A percentile compares a stretch with the other conserved stretches of the same genome.
These are phyloP conservation scores for Pythium rishiriense DNA, from an alignment of 352 stramenopile genomes.

Conservation along the genomic window DNA sequence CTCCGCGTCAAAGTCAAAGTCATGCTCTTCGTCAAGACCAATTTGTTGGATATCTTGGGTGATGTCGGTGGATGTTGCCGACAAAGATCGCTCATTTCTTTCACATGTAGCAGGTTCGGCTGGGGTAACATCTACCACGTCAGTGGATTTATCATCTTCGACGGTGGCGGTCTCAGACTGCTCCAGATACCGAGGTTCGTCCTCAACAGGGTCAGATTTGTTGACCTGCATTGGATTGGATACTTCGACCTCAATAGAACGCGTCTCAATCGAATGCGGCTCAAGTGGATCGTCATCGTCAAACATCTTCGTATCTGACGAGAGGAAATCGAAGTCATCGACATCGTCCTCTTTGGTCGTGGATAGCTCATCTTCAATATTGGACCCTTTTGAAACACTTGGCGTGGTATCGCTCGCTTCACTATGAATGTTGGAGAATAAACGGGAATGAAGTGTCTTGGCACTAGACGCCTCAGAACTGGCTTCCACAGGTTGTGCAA, in stretches of 20 bases:
- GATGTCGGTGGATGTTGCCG: slow-evolving; percentile 38
- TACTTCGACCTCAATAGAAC: not conserved
- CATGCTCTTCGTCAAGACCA: slow-evolving; percentile 19
- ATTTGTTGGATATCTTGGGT: slow-evolving; percentile 49
- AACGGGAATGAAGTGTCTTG: not conserved
- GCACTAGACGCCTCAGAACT: not conserved
- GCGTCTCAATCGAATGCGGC: too few relatives aligned
- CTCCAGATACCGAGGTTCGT: not conserved
- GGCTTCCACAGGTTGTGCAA: not conserved
- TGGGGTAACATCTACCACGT: not conserved
- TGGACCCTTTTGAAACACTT: not conserved
- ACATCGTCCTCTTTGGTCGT: not conserved
- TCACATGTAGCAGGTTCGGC: not conserved
- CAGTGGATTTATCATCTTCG: not conserved
- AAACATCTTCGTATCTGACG: slow-evolving; percentile 27
- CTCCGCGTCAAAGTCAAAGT: slow-evolving; percentile 23
- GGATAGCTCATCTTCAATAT: not conserved
- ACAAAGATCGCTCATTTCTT: slow-evolving; percentile 12
- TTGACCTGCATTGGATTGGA: not conserved
- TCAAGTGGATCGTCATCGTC: slow-evolving; percentile 15
- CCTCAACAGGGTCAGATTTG: not conserved
- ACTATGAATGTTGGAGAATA: not conserved
- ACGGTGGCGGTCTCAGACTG: too few relatives aligned
- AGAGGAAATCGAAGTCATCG: slow-evolving; percentile 41
- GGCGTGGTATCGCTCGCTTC: not conserved